phyloP scores from a whole-genome alignment of 768 basidiomycete genomes.

The Termitomyces sp. region DNA sequence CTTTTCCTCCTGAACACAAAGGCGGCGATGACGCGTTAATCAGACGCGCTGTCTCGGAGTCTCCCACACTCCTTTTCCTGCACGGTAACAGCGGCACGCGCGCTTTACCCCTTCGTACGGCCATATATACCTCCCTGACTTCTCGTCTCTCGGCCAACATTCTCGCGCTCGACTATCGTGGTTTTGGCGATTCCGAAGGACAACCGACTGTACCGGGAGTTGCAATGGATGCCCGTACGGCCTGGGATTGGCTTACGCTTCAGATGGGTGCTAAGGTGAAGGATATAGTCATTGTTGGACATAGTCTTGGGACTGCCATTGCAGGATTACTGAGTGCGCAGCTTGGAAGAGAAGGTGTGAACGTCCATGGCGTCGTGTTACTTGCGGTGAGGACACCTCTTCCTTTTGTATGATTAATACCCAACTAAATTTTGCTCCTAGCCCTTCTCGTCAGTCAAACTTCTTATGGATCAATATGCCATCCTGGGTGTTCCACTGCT shows the following conservation, averaged over 20 bases:
- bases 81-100: constrained; percentile 75
- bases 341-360: constrained; percentile 39
- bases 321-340: constrained; percentile 40
- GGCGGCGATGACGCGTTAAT: constrained; percentile 19
- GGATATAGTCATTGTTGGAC: constrained; percentile 63
- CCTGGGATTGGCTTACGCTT: constrained; percentile 57
- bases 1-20: constrained; percentile 27
- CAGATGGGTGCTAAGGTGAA: constrained; percentile 41
- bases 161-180: constrained; percentile 70
- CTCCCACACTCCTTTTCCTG: constrained; percentile 65
- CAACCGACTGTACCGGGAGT: constrained; percentile 60
- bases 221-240: constrained; percentile 51
- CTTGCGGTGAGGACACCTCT: constrained; percentile 30
- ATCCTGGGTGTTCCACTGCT: constrained; percentile 68
- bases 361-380: constrained; percentile 45
- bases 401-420: not conserved
- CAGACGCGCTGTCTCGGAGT: constrained; percentile 21
- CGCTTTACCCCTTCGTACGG: constrained; percentile 47
- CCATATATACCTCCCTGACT: constrained; percentile 45
- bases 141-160: constrained; percentile 55
- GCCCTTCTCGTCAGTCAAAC: constrained; percentile 56
- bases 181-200: constrained; percentile 70
- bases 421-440: constrained; percentile 6
- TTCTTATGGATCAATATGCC: constrained; percentile 64
- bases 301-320: constrained; percentile 77